Conservation (phyloP, 441 rosid genomes). For the Jatropha multifida region DNA sequence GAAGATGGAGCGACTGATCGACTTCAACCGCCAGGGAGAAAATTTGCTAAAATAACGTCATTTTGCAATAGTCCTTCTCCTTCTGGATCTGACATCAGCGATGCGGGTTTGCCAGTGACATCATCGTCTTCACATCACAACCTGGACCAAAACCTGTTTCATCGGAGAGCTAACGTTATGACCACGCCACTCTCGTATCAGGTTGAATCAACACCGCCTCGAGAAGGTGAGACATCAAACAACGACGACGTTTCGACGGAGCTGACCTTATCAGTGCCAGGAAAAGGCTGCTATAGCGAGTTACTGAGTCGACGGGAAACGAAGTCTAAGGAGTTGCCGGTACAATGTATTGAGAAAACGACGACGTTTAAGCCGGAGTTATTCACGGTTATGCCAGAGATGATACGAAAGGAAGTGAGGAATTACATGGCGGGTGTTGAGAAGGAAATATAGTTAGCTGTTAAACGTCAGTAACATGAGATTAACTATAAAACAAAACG, state of each 20-base stretch:
- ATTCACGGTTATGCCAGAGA: conserved; percentile 53
- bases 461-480: no score
- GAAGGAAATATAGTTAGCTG: neutral
- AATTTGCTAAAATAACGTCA: conserved; percentile 23
- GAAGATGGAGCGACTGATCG: conserved; percentile 30
- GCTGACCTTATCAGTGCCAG: conserved; percentile 53
- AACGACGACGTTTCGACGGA: conserved; percentile 38
- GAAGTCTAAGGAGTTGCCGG: neutral
- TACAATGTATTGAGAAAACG: conserved; percentile 25
- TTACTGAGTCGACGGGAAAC: neutral
- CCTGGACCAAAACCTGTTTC: neutral
- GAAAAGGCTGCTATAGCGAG: conserved; percentile 21
- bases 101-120: conserved; percentile 22
- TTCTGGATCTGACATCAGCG: conserved; percentile 60
- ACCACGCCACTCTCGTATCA: neutral
- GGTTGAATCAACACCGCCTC: neutral
- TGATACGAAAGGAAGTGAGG: conserved; percentile 61
- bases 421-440: conserved; percentile 43
- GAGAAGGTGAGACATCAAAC: neutral
- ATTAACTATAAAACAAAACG: no score
- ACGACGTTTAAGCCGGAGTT: conserved; percentile 45
- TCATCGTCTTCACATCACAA: neutral
- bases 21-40: conserved; percentile 34
- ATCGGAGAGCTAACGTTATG: neutral
- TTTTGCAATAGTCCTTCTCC: conserved; percentile 30